Conservation (phyloP, 2,329 filamentous ascomycete species). For the Ophiostoma australiae region DNA sequence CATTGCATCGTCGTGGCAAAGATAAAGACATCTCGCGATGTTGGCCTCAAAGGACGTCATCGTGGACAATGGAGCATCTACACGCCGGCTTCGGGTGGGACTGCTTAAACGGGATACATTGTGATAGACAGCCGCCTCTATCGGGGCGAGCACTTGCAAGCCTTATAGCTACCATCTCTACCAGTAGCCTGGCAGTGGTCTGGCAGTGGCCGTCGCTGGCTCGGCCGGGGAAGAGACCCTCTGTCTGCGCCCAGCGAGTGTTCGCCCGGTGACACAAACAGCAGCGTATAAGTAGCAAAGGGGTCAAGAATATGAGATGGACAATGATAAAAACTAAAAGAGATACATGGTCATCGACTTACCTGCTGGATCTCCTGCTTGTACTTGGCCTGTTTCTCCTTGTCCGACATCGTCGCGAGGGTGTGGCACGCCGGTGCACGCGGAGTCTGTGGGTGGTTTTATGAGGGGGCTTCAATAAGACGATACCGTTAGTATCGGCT, state of each 20-base stretch:
- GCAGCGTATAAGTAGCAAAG: not conserved
- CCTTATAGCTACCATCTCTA: not conserved
- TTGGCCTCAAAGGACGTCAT: not conserved
- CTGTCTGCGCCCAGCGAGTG: not conserved
- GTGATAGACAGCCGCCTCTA: not conserved
- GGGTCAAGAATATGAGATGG: not conserved
- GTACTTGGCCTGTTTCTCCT: slow-evolving; percentile 71
- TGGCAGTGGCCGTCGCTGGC: not conserved
- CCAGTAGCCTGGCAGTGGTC: not conserved
- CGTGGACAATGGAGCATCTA: not conserved
- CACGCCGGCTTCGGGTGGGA: not conserved
- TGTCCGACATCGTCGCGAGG: slow-evolving; percentile 61
- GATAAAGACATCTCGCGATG: not conserved
- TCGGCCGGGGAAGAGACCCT: too few species aligned
- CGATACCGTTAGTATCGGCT: not conserved
- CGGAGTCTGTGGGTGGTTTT: not conserved
- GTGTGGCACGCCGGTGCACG: slow-evolving; percentile 13
- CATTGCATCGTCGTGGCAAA: not conserved
- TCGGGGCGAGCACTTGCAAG: not conserved
- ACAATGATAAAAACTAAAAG: not conserved
- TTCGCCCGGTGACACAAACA: not conserved
- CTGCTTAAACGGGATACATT: not conserved
- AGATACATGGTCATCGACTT: slow-evolving; percentile 24
- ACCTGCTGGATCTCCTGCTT: slow-evolving; percentile 98
- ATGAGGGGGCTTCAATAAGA: not conserved